Base-by-base conservation (phyloP, 495 filamentous ascomycete species). In the Friedmanniomyces endolithicus region DNA sequence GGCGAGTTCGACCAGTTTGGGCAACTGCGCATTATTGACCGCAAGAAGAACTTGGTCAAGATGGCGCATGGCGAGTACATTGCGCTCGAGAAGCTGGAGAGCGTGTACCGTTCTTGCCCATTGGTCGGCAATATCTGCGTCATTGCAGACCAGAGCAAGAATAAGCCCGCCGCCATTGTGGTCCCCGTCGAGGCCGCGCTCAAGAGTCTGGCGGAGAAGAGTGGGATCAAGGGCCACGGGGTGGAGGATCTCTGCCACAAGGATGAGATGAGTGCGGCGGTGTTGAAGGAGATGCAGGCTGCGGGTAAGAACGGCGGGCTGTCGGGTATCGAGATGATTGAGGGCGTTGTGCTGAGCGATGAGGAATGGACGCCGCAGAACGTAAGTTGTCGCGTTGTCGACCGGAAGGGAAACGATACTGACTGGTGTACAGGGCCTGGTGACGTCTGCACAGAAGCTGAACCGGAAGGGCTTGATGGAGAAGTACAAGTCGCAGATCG, bases 21-120 rank as follows among this genome's bases (percentile, higher is more conserved):
- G 56, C 83, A 94, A 65, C 72, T 96, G 48, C 80, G 76, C 63
- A 85, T 96, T 68, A 94, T 96, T 63, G 89, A 96, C 70, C 86
- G 89, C 64, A 96, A 95, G 86, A 96, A 96, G 84, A 96, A 96
- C 68, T 70, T 96, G 58, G 85, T 95, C 68, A 96, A 96, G 82
- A 98, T 89, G 1, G 75, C 86, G 53, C 88, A 90, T 66, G 92
- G 92, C 64, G 92, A 98, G 74, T 98, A 98, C 71, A 95, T 98
- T 66, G 92, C 92, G 31, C 78, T 98, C 19, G 92, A 98, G 81
- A 98, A 98, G 79, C 86, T 98, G 50, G 92, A 98, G 73, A 90
- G 88, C 3, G 75, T 94, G 57, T 98, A 98, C 72, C 87, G 92
- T 53, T 82, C 89, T 31, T 78, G 81, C 6, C 76, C 84, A 7